Conservation (phyloP, 2,329 filamentous ascomycete species). For the Mariannaea elegans region DNA sequence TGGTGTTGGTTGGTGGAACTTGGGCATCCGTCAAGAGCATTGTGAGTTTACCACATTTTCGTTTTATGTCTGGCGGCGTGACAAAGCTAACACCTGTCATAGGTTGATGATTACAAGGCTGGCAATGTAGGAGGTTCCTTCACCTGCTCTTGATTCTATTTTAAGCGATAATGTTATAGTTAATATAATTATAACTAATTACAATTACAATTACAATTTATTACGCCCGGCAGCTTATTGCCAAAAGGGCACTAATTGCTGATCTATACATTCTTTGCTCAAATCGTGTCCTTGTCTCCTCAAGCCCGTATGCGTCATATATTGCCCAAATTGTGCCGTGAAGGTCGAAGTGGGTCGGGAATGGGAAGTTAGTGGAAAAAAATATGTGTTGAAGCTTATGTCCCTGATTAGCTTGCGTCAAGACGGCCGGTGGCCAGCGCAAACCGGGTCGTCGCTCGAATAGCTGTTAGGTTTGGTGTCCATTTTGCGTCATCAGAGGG, state of each 20-base stretch:
- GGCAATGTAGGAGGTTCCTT: background rate
- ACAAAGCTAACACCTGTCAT: background rate
- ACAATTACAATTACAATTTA: too few species aligned
- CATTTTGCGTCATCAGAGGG: too few species aligned
- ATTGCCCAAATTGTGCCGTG: background rate
- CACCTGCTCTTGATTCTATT: background rate
- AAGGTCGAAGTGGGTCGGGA: too few species aligned
- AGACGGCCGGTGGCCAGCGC: too few species aligned
- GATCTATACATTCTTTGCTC: background rate
- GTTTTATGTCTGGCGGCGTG: background rate
- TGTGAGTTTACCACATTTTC: conserved; percentile 1
- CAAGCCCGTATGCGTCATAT: background rate
- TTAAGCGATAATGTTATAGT: too few species aligned
- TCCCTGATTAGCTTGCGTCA: too few species aligned
- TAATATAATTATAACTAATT: too few species aligned
- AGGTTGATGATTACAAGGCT: conserved; percentile 19
- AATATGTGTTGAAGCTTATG: too few species aligned
- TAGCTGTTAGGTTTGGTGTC: too few species aligned
- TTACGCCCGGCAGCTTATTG: background rate
- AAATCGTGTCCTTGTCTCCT: background rate
- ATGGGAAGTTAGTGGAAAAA: too few species aligned
- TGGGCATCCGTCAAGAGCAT: conserved; percentile 23
- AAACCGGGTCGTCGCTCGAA: too few species aligned
- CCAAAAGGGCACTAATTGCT: background rate
- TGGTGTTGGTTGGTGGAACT: conserved; percentile 20